These are phyloP conservation scores for Tetrapyrgos nigripes DNA, from an alignment of 1,284 basidiomycete genomes.

Conservation along the genomic window DNA sequence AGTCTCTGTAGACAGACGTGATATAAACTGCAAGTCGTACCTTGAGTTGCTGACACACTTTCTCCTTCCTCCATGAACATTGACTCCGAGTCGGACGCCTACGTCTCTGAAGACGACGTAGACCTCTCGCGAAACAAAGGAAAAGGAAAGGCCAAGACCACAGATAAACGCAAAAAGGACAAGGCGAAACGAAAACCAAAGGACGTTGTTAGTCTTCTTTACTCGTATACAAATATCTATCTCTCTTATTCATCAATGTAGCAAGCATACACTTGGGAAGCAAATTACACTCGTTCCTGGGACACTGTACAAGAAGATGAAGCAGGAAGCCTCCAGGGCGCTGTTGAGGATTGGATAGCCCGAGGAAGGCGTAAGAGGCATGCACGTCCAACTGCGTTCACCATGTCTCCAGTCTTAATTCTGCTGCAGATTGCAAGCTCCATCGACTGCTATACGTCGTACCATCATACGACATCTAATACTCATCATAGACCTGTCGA, in stretches of 20 bases:
- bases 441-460: slow-evolving; percentile 87
- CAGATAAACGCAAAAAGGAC: slow-evolving; percentile 46
- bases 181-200: slow-evolving; percentile 48
- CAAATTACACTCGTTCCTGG: slow-evolving; percentile 93
- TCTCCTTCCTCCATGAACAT: slow-evolving; percentile 34
- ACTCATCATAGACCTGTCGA: slow-evolving; percentile 89
- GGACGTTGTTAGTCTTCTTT: slow-evolving; percentile 46
- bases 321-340: slow-evolving; percentile 86
- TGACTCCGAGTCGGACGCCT: slow-evolving; percentile 49
- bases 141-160: slow-evolving; percentile 50
- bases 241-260: slow-evolving; percentile 33
- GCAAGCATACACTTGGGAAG: slow-evolving; percentile 95
- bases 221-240: slow-evolving; percentile 2
- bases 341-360: slow-evolving; percentile 90
- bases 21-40: too few species aligned
- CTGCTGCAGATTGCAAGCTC: slow-evolving; percentile 70
- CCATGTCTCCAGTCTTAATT: background rate
- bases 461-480: slow-evolving; percentile 97
- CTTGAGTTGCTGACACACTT: too few species aligned
- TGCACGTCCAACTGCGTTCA: slow-evolving; percentile 19
- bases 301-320: slow-evolving; percentile 98
- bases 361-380: slow-evolving; percentile 85
- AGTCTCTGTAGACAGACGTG: background rate
- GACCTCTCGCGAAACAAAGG: slow-evolving; percentile 37
- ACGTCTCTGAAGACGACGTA: slow-evolving; percentile 37